phyloP scores from a whole-genome alignment of 257 asterid species.

The Jacaranda copaia region DNA sequence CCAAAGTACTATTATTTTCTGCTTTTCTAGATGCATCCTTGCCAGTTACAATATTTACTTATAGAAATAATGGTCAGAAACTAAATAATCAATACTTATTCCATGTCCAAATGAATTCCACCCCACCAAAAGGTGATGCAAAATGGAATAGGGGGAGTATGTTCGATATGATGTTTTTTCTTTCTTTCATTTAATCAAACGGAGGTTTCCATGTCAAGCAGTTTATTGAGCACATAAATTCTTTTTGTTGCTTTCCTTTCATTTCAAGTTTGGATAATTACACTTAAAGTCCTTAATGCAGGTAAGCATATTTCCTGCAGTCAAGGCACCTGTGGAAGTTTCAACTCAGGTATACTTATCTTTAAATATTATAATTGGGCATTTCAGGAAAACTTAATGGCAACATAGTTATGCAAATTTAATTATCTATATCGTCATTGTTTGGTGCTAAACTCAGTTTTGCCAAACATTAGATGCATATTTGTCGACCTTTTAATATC shows the following conservation, averaged over 20 bases:
- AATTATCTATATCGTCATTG: not conserved
- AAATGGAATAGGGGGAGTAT: not conserved
- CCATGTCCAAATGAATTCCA: not conserved
- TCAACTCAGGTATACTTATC: conserved; percentile 75
- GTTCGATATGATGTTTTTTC: not conserved
- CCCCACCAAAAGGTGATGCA: not conserved
- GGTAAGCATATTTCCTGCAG: conserved; percentile 91
- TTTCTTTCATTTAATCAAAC: not conserved
- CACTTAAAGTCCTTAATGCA: conserved; percentile 42
- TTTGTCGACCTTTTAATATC: not conserved
- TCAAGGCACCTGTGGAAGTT: conserved; percentile 86
- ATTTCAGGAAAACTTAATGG: conserved; percentile 2
- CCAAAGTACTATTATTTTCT: not conserved
- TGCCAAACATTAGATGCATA: conserved; percentile 14
- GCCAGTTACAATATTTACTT: not conserved
- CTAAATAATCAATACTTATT: not conserved
- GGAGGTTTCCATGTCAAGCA: conserved; percentile 23
- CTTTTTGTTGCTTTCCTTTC: not conserved
- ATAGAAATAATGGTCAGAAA: not conserved
- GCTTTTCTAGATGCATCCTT: not conserved
- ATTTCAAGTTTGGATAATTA: conserved; percentile 29
- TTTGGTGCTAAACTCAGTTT: not conserved
- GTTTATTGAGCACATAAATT: conserved; percentile 11
- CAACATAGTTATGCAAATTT: not conserved
- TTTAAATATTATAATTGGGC: not conserved